Evolutionary conservation across 345 rosid species (phyloP).

Genomic region (Nephelium lappaceum): DNA sequence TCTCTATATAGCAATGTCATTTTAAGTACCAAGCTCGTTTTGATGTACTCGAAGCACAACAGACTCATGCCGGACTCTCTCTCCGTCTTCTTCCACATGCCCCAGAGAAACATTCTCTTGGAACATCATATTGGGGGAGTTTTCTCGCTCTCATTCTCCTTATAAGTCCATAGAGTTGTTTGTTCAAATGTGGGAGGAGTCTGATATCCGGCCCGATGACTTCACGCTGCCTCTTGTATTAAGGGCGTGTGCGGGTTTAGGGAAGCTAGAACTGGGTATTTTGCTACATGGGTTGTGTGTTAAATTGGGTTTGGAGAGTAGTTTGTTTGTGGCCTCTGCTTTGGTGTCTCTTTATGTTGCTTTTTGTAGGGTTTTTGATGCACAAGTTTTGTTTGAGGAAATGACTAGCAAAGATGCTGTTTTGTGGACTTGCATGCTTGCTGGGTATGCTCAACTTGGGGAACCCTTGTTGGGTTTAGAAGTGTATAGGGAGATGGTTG

Average conservation of each 20-base stretch:
- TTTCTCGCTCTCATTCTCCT: constrained; percentile 48
- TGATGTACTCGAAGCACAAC: constrained; percentile 50
- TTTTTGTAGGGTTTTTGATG: constrained; percentile 31
- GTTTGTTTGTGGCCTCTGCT: constrained; percentile 58
- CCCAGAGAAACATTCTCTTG: constrained; percentile 56
- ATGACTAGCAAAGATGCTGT: constrained; percentile 56
- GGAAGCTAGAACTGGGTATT: constrained; percentile 30
- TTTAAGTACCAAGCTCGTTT: constrained; percentile 57
- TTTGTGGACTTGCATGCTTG: constrained; percentile 62
- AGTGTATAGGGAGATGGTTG: constrained; percentile 49
- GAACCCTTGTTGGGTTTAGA: constrained; percentile 47
- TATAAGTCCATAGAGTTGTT: constrained; percentile 44
- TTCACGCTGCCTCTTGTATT: constrained; percentile 67
- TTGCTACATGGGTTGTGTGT: constrained; percentile 48
- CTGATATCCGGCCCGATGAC: constrained; percentile 46
- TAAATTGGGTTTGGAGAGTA: constrained; percentile 46
- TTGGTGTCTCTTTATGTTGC: constrained; percentile 47
- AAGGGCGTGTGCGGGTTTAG: constrained; percentile 50
- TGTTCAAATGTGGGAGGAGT: constrained; percentile 47
- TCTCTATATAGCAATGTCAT: constrained; percentile 48
- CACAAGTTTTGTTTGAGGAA: constrained; percentile 55
- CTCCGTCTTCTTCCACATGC: constrained; percentile 66
- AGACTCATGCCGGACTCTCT: constrained; percentile 47
- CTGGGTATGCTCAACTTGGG: constrained; percentile 64
- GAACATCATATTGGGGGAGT: constrained; percentile 70